Percentiles rank a stretch among this genome's conserved stretches.
These are phyloP conservation scores for Stephanodiscus triporus DNA, from an alignment of 108 stramenopile genomes.

Conservation along the genomic window DNA sequence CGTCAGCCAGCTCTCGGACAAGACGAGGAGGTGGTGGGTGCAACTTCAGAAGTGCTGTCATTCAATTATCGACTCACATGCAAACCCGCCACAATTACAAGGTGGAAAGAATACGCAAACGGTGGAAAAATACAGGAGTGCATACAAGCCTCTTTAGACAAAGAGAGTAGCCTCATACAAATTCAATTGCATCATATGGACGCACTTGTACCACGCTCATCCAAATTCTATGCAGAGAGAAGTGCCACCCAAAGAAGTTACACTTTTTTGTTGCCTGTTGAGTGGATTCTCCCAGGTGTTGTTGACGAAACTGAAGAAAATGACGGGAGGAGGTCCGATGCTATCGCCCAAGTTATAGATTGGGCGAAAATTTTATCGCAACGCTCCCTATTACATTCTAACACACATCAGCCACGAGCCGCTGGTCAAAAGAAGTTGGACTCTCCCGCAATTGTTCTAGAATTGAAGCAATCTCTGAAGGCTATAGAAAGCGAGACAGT, in stretches of 20 bases:
- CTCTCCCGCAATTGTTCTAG: constrained; percentile 30
- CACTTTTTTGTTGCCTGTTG: constrained; percentile 69
- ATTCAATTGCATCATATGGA: constrained; percentile 40
- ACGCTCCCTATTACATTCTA: neutral
- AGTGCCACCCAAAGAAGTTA: constrained; percentile 71
- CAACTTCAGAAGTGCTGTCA: constrained; percentile 37
- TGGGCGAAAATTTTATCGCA: neutral
- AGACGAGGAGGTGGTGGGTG: constrained; percentile 53
- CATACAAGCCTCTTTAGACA: constrained; percentile 25
- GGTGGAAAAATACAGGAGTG: constrained; percentile 24
- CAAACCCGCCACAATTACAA: constrained; percentile 5
- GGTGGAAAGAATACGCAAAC: constrained; percentile 41
- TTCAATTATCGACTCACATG: constrained; percentile 42
- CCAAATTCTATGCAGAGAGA: constrained; percentile 67
- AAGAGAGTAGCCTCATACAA: neutral
- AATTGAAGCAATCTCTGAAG: constrained; percentile 49
- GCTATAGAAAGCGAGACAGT: constrained; percentile 36
- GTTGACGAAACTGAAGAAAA: constrained; percentile 18
- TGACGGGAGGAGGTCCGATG: constrained; percentile 1
- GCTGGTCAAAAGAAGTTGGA: neutral
- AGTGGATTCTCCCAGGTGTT: constrained; percentile 57
- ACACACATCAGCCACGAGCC: constrained; percentile 16
- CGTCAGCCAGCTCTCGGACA: constrained; percentile 61
- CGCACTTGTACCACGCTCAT: constrained; percentile 43
- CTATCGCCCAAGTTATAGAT: neutral